Evolutionary conservation across 2,329 filamentous ascomycete genomes (phyloP).

Genomic region (Lecanicillium sp.): DNA sequence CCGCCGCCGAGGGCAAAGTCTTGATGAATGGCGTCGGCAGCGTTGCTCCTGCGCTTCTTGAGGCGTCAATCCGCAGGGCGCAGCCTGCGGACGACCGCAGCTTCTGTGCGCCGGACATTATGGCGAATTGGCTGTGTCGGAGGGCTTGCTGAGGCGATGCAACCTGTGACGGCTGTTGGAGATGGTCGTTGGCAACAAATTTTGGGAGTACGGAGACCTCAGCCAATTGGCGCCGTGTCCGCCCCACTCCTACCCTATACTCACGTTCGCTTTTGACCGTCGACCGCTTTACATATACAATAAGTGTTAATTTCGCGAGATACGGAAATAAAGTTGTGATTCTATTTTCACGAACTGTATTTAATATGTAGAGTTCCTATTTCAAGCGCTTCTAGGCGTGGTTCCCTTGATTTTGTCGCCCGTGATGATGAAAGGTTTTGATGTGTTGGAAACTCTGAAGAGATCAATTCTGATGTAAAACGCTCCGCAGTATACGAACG

Average conservation of each 20-base stretch:
- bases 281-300: too few species aligned
- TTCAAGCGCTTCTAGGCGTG: too few species aligned
- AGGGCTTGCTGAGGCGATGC: not conserved
- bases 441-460: too few species aligned
- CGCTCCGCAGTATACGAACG: too few species aligned
- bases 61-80: constrained; percentile 2
- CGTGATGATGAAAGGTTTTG: too few species aligned
- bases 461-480: too few species aligned
- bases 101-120: constrained; percentile 6
- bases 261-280: not conserved
- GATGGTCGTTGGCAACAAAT: constrained; percentile 3
- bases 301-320: too few species aligned
- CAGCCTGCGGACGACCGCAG: constrained; percentile 4
- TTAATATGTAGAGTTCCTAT: too few species aligned
- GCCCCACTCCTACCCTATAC: constrained; percentile 6
- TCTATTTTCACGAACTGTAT: too few species aligned
- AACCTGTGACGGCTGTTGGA: constrained; percentile 1
- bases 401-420: too few species aligned
- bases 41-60: not conserved
- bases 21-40: not conserved
- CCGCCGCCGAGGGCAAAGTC: constrained; percentile 4
- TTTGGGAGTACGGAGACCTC: not conserved
- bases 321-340: too few species aligned
- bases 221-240: constrained; percentile 4
- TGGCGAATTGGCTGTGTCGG: constrained; percentile 1